Percentiles rank a stretch among this genome's conserved stretches.
These are phyloP conservation scores for Claviceps spartinae DNA, from an alignment of 2,329 filamentous ascomycete species.

Conservation along the genomic window DNA sequence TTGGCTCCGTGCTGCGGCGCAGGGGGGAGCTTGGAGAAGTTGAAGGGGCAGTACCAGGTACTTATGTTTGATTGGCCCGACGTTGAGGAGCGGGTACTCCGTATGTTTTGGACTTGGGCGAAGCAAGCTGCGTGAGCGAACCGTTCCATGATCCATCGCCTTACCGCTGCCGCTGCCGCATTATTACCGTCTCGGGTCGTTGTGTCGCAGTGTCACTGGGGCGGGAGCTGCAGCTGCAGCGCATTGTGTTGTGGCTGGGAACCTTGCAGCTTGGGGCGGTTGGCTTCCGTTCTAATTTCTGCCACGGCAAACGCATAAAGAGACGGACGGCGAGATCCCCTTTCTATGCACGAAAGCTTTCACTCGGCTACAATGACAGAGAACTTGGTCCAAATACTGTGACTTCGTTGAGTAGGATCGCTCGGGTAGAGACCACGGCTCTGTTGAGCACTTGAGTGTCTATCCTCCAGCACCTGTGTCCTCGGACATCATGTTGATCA, in stretches of 20 bases:
- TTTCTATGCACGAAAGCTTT: not conserved
- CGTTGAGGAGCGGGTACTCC: no score
- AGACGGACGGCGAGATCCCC: not conserved
- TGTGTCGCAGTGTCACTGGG: no score
- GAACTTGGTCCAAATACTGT: not conserved
- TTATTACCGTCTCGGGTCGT: no score
- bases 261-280: not conserved
- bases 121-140: no score
- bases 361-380: not conserved
- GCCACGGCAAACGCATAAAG: not conserved
- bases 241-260: no score
- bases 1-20: slow-evolving; percentile 4
- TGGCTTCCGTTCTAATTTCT: not conserved
- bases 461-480: not conserved
- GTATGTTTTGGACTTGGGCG: no score
- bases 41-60: not conserved
- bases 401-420: not conserved
- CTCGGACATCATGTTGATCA: slow-evolving; percentile 7
- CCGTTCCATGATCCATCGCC: no score
- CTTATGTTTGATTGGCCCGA: no score
- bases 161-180: no score
- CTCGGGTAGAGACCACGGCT: not conserved
- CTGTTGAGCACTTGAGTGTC: not conserved
- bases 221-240: no score
- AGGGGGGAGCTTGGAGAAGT: not conserved